A percentile compares a stretch with the other conserved stretches of the same genome.
These are phyloP conservation scores for Diaporthe helianthi DNA, from an alignment of 2,329 filamentous ascomycete genomes.

Conservation along the genomic window DNA sequence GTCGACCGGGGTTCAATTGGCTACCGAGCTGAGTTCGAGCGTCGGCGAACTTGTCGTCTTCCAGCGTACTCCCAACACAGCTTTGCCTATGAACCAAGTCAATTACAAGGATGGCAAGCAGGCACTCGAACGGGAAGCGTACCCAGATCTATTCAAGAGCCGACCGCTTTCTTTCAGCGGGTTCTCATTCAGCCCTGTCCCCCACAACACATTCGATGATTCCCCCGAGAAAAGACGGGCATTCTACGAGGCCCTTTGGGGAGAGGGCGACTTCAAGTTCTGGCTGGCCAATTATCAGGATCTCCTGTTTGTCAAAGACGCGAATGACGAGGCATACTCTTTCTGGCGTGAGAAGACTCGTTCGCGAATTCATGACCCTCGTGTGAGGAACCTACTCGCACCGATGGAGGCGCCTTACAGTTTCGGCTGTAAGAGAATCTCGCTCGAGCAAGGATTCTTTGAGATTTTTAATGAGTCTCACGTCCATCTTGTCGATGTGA, in stretches of 20 bases:
- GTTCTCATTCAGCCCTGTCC: conserved; percentile 55
- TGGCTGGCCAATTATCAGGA: conserved; percentile 53
- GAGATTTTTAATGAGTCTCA: conserved; percentile 45
- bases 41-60: conserved; percentile 53
- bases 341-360: conserved; percentile 50
- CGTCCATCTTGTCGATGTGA: conserved; percentile 44
- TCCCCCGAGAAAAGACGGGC: conserved; percentile 46
- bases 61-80: conserved; percentile 62
- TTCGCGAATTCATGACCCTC: conserved; percentile 47
- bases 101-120: conserved; percentile 53
- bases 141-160: conserved; percentile 49
- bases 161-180: conserved; percentile 45
- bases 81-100: conserved; percentile 58
- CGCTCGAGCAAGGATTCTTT: conserved; percentile 42
- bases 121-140: conserved; percentile 43
- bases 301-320: conserved; percentile 44
- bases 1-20: conserved; percentile 26
- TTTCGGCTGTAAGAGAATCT: conserved; percentile 44
- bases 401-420: conserved; percentile 46
- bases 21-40: conserved; percentile 17
- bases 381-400: conserved; percentile 47
- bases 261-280: conserved; percentile 48
- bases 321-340: conserved; percentile 49
- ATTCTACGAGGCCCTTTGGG: conserved; percentile 41
- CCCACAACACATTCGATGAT: conserved; percentile 54